Conservation (phyloP, 495 filamentous ascomycete genomes). For the Aspergillus sclerotiicarbonarius region DNA sequence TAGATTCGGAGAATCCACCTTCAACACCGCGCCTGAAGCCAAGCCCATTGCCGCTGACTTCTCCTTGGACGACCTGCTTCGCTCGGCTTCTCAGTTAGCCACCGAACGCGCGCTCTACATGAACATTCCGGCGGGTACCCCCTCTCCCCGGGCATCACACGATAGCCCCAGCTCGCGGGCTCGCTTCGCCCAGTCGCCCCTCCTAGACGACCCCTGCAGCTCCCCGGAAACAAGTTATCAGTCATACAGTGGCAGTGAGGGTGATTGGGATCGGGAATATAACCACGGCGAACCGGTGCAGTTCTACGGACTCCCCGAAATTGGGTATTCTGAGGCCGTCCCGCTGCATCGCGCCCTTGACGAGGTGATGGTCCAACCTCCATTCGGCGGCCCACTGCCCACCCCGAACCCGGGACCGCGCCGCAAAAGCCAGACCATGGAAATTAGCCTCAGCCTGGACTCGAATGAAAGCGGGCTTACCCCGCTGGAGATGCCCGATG, state of each 20-base stretch:
- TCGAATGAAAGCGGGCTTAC: constrained; percentile 13
- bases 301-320: constrained; percentile 14
- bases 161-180: neutral
- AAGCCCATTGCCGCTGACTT: constrained; percentile 1
- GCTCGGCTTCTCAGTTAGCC: constrained; percentile 25
- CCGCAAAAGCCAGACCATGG: neutral
- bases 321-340: neutral
- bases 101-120: constrained; percentile 40
- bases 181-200: constrained; percentile 3
- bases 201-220: constrained; percentile 20
- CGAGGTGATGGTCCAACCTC: neutral
- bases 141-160: constrained; percentile 1
- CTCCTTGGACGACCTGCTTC: constrained; percentile 18
- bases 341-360: constrained; percentile 4
- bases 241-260: constrained; percentile 23
- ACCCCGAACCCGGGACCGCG: neutral
- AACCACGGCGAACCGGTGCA: constrained; percentile 7
- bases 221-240: constrained; percentile 26
- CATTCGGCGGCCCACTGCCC: neutral
- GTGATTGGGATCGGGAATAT: constrained; percentile 18
- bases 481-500: constrained; percentile 41
- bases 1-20: constrained; percentile 9
- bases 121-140: constrained; percentile 16
- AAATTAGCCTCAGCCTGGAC: neutral
- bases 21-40: constrained; percentile 5